Conservation (phyloP, 257 asterid genomes). For the Nicotiana tabacum region DNA sequence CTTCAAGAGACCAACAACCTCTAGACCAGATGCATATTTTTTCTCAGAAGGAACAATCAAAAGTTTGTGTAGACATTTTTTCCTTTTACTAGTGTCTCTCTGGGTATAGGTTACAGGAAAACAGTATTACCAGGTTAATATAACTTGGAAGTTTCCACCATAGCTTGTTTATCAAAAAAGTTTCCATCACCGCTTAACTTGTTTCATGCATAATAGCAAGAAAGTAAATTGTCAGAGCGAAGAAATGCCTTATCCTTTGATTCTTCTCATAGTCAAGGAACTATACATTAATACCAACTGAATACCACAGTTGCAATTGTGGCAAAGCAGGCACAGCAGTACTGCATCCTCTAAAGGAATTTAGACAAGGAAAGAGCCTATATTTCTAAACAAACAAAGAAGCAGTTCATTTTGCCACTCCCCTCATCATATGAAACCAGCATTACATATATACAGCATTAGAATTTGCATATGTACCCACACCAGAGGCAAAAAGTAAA, state of each 20-base stretch:
- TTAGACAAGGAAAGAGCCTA: neutral
- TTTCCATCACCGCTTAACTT: neutral
- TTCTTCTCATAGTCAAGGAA: neutral
- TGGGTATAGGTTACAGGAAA: neutral
- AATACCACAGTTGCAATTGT: neutral
- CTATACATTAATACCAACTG: neutral
- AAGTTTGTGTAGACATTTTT: neutral
- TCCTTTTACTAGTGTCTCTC: neutral
- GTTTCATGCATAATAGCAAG: neutral
- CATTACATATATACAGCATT: neutral
- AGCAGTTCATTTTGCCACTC: neutral
- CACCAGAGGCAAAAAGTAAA: neutral
- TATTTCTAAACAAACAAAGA: neutral
- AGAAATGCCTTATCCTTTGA: conserved; percentile 2
- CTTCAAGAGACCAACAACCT: neutral
- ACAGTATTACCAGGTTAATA: neutral
- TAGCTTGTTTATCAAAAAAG: neutral
- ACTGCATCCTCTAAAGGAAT: neutral
- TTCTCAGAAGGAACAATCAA: neutral
- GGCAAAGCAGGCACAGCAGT: neutral
- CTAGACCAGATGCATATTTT: neutral
- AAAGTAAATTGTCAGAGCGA: neutral
- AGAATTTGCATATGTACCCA: neutral
- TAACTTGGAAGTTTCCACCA: neutral
- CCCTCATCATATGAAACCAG: neutral